Conservation (phyloP, 345 rosid species). For the Toxicodendron radicans region DNA sequence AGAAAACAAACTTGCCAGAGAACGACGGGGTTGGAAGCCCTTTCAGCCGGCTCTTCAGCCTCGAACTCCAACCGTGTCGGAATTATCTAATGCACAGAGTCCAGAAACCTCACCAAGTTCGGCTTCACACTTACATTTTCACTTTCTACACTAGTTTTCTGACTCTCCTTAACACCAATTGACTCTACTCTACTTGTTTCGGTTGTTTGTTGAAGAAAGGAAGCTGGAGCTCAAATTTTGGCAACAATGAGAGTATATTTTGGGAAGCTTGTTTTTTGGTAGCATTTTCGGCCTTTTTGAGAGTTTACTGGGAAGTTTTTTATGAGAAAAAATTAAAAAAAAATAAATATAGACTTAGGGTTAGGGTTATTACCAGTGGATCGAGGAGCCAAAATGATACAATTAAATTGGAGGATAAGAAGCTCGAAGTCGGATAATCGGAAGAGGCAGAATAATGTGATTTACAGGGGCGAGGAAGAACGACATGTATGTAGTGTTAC, state of each 20-base stretch:
- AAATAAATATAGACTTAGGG: no score
- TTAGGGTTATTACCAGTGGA: no score
- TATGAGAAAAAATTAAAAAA: no score
- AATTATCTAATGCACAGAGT: constrained; percentile 18
- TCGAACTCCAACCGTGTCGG: constrained; percentile 36
- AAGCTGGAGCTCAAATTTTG: constrained; percentile 28
- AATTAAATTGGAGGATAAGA: no score
- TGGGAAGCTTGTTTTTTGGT: no score
- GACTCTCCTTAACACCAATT: constrained; percentile 15
- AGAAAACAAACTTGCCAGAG: constrained; percentile 52
- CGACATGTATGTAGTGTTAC: no score
- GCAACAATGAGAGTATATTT: constrained; percentile 17
- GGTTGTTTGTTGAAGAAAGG: constrained; percentile 29
- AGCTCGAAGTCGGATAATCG: no score
- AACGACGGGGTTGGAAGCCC: constrained; percentile 52
- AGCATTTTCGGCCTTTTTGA: constrained; percentile 17
- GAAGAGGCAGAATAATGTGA: no score
- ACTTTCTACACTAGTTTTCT: neutral
- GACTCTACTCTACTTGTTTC: constrained; percentile 18
- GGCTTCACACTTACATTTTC: constrained; percentile 3
- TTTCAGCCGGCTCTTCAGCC: constrained; percentile 39
- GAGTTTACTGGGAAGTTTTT: no score
- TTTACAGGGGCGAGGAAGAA: no score
- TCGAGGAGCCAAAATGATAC: no score
- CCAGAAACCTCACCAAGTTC: constrained; percentile 3